A percentile compares a stretch with the other conserved stretches of the same genome.
phyloP scores from a whole-genome alignment of 208 protist genomes.

The Leishmania gerbilli region DNA sequence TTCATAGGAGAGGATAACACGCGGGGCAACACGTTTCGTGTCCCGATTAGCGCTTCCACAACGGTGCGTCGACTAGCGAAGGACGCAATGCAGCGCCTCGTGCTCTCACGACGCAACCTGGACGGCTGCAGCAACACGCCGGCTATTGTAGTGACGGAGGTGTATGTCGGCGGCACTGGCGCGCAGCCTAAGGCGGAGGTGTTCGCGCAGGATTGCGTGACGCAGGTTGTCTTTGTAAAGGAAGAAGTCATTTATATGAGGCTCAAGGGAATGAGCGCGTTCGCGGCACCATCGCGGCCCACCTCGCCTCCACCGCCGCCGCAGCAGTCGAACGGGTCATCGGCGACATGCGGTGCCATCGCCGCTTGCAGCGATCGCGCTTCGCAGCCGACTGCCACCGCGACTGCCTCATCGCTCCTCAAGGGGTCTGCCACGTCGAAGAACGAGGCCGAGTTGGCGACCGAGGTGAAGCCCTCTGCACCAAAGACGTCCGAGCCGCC shows the following conservation, averaged over 20 bases:
- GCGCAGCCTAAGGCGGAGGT: constrained; percentile 62
- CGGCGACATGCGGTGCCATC: neutral
- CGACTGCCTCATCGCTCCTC: neutral
- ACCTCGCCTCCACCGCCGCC: constrained; percentile 9
- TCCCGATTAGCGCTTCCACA: constrained; percentile 67
- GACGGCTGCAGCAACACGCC: constrained; percentile 11
- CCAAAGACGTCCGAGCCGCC: neutral
- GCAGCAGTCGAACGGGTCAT: neutral
- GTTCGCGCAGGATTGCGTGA: constrained; percentile 78
- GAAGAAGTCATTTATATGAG: constrained; percentile 81
- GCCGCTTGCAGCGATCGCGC: neutral
- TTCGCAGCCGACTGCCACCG: neutral
- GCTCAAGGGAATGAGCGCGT: constrained; percentile 19
- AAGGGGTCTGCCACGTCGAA: neutral
- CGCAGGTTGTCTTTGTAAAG: constrained; percentile 58
- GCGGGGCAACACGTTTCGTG: constrained; percentile 57
- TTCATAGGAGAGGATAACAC: constrained; percentile 49
- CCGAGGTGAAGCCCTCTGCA: neutral
- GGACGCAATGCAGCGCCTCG: constrained; percentile 77
- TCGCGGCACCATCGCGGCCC: constrained; percentile 8
- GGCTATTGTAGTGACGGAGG: constrained; percentile 62
- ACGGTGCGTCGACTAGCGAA: constrained; percentile 83
- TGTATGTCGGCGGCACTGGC: constrained; percentile 65
- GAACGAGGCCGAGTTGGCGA: neutral
- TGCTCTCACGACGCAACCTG: constrained; percentile 42